These are phyloP conservation scores for Debaryomyces udenii DNA, from an alignment of 1,139 yeast genomes.

Conservation along the genomic window DNA sequence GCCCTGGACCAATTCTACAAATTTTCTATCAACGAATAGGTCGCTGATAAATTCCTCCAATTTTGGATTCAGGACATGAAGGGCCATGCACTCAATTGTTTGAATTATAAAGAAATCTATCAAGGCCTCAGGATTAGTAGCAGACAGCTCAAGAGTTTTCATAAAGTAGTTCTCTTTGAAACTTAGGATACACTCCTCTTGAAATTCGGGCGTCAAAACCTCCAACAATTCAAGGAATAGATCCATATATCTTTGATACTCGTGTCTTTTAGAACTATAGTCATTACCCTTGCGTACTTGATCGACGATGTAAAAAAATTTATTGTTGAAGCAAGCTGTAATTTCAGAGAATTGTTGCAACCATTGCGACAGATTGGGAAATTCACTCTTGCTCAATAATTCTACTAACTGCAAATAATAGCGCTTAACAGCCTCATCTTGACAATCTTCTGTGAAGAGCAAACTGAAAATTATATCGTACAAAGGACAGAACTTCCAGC, in stretches of 20 bases:
- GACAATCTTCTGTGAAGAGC: constrained; percentile 11
- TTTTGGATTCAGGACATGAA: not conserved
- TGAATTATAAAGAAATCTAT: not conserved
- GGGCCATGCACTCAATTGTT: not conserved
- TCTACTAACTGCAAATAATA: constrained; percentile 5
- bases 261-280: not conserved
- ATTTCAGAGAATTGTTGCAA: constrained; percentile 11
- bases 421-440: constrained; percentile 2
- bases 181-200: not conserved
- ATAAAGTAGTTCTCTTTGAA: constrained; percentile 1
- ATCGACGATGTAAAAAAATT: constrained; percentile 10
- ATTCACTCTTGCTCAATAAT: constrained; percentile 5
- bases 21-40: not conserved
- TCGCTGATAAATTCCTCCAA: not conserved
- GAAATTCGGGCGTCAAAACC: not conserved
- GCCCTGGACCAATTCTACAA: not conserved
- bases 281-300: constrained; percentile 4
- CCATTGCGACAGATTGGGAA: constrained; percentile 10
- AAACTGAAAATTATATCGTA: constrained; percentile 13
- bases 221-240: constrained; percentile 6
- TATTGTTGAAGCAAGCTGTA: constrained; percentile 9
- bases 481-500: constrained; percentile 11
- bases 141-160: constrained; percentile 1
- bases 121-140: not conserved
- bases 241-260: constrained; percentile 8